These are phyloP conservation scores for Chlamydomonas incerta DNA, from an alignment of 139 green algal genomes.

Conservation along the genomic window DNA sequence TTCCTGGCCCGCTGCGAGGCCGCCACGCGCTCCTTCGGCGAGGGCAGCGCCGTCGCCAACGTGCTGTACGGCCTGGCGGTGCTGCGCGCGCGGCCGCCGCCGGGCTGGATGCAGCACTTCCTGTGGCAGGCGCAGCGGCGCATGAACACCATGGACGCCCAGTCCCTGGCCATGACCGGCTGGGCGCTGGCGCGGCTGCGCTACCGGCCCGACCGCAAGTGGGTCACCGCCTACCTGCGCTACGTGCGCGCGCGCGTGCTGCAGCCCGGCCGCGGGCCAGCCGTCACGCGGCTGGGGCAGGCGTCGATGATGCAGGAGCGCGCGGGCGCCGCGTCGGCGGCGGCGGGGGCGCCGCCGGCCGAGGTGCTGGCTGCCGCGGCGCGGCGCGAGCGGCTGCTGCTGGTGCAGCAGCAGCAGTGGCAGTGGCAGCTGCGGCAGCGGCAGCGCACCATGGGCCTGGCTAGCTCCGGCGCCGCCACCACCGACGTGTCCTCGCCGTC, in stretches of 20 bases:
- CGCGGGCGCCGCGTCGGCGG: no score
- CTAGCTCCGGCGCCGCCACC: not conserved
- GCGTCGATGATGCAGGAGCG: not conserved
- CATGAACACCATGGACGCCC: conserved; percentile 37
- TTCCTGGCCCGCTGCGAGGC: conserved; percentile 15
- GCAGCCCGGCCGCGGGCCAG: not conserved
- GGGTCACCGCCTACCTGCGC: conserved; percentile 15
- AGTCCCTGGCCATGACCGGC: conserved; percentile 22
- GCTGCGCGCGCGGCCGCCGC: conserved; percentile 10
- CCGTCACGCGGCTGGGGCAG: not conserved
- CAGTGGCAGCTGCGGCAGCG: not conserved
- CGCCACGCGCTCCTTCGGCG: conserved; percentile 16
- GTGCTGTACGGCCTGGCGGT: conserved; percentile 14
- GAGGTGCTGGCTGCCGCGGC: not conserved
- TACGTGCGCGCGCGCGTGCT: not conserved
- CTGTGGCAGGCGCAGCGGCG: conserved; percentile 43
- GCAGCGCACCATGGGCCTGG: not conserved
- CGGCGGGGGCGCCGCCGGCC: not conserved
- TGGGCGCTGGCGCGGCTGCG: conserved; percentile 46
- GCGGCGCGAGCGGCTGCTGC: not conserved
- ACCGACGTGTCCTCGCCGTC: not conserved
- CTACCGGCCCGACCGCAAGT: conserved; percentile 30
- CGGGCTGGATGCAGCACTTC: conserved; percentile 47
- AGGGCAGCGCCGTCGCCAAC: not conserved
- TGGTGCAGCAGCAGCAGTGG: conserved; percentile 12